Conservation (phyloP, 2,329 filamentous ascomycete species). For the Fusarium sp. region DNA sequence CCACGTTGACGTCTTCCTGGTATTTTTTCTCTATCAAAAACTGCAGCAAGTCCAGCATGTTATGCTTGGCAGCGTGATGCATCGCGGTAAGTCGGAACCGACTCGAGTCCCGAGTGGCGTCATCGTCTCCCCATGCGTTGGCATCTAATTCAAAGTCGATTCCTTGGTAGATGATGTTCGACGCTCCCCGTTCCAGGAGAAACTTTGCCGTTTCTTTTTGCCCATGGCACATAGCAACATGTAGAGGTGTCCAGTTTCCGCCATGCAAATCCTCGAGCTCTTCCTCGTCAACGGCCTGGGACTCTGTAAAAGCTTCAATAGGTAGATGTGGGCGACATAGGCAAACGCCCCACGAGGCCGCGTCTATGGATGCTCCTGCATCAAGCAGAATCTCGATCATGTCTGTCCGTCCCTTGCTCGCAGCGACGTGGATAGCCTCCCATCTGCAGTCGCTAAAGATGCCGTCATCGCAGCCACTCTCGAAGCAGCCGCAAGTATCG, state of each 20-base stretch:
- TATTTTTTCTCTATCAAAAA: conserved; percentile 35
- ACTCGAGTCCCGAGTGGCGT: conserved; percentile 29
- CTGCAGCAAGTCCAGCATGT: conserved; percentile 36
- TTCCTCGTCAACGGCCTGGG: conserved; percentile 42
- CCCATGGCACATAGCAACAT: conserved; percentile 44
- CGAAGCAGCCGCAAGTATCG: conserved; percentile 44
- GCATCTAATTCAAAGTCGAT: conserved; percentile 42
- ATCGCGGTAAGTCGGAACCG: conserved; percentile 42
- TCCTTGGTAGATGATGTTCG: conserved; percentile 42
- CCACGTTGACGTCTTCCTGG: conserved; percentile 36
- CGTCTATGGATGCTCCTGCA: conserved; percentile 41
- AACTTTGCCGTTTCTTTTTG: conserved; percentile 43
- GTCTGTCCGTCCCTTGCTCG: conserved; percentile 44
- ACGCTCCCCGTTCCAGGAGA: conserved; percentile 40
- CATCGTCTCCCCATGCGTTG: conserved; percentile 39
- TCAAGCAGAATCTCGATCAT: conserved; percentile 44
- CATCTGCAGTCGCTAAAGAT: conserved; percentile 46
- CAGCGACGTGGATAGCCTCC: conserved; percentile 45
- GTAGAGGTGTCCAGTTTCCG: conserved; percentile 45
- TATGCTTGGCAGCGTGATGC: conserved; percentile 41
- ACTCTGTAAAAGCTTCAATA: conserved; percentile 42
- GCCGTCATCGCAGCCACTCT: conserved; percentile 44
- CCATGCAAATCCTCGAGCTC: conserved; percentile 45
- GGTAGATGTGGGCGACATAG: conserved; percentile 45
- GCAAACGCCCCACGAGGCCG: conserved; percentile 43